Percentiles rank a stretch among this genome's conserved stretches.
Evolutionary conservation across 78 protist species (phyloP).

Genomic region (Guillardia theta): DNA sequence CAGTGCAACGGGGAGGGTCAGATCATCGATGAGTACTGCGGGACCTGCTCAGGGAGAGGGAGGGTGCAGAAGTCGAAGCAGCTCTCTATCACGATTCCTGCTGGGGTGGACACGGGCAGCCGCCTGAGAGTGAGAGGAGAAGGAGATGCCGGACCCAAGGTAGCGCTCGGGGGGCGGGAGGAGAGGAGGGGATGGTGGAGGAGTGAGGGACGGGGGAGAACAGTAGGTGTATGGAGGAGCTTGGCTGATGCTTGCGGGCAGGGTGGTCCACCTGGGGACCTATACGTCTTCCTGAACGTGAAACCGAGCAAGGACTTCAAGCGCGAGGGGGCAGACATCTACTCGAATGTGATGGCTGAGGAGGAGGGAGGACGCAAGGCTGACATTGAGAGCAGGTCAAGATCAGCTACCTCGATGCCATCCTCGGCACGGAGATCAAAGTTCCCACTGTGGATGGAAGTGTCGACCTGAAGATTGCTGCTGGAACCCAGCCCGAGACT

Average conservation of each 20-base stretch:
- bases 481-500: conserved; percentile 54
- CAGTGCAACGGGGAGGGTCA: neutral
- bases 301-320: neutral
- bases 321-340: conserved; percentile 53
- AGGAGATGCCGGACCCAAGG: conserved; percentile 55
- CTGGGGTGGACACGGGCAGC: conserved; percentile 41
- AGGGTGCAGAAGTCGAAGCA: neutral
- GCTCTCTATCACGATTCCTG: conserved; percentile 34
- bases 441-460: conserved; percentile 41
- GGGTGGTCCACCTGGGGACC: conserved; percentile 56
- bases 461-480: neutral
- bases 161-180: too few relatives aligned
- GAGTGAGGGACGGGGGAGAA: too few relatives aligned
- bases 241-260: too few relatives aligned
- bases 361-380: neutral
- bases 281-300: conserved; percentile 48
- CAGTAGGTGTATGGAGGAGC: too few relatives aligned
- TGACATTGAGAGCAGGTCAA: neutral
- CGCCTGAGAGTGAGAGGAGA: conserved; percentile 28
- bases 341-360: neutral
- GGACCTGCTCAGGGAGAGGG: conserved; percentile 44
- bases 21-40: conserved; percentile 43
- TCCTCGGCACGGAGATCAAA: conserved; percentile 38
- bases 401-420: conserved; percentile 36
- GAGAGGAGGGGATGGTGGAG: too few relatives aligned